Percentiles rank a stretch among this genome's conserved stretches.
Evolutionary conservation across 495 filamentous ascomycete species (phyloP).

Genomic region (Letharia columbiana): DNA sequence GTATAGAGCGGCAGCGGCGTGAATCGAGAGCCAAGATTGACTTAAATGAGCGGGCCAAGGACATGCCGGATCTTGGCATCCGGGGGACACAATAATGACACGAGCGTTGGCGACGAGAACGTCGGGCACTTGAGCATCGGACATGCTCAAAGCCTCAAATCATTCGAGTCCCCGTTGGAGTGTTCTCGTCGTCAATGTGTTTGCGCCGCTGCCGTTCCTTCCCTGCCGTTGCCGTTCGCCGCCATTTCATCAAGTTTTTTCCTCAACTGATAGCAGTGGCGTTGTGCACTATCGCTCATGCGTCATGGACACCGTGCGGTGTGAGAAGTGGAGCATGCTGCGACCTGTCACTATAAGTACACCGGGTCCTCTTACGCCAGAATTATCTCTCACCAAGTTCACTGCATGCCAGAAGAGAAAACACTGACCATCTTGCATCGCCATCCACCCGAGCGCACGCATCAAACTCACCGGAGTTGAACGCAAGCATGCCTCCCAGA

Average conservation of each 20-base stretch:
- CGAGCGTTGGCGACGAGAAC: background rate
- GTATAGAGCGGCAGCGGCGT: background rate
- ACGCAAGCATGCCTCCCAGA: constrained; percentile 1
- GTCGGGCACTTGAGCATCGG: background rate
- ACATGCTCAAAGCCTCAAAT: background rate
- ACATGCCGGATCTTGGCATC: background rate
- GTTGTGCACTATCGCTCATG: background rate
- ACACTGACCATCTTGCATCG: background rate
- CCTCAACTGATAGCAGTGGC: background rate
- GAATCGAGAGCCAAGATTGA: background rate
- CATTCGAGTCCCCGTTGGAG: background rate
- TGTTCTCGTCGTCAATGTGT: background rate
- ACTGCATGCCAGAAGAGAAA: background rate
- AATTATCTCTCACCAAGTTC: background rate
- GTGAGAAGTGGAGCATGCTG: background rate
- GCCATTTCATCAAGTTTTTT: background rate
- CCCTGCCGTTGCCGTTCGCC: background rate
- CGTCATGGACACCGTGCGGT: background rate
- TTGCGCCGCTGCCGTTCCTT: background rate
- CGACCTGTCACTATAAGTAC: background rate
- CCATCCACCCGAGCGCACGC: background rate
- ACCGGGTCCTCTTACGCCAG: background rate
- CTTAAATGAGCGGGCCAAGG: background rate
- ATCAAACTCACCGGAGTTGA: background rate
- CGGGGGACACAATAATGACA: background rate